Evolutionary conservation across 805 yeast genomes (phyloP), one percentile per base, ranked within the genome.

Genomic region (Ogataea minuta): DNA sequence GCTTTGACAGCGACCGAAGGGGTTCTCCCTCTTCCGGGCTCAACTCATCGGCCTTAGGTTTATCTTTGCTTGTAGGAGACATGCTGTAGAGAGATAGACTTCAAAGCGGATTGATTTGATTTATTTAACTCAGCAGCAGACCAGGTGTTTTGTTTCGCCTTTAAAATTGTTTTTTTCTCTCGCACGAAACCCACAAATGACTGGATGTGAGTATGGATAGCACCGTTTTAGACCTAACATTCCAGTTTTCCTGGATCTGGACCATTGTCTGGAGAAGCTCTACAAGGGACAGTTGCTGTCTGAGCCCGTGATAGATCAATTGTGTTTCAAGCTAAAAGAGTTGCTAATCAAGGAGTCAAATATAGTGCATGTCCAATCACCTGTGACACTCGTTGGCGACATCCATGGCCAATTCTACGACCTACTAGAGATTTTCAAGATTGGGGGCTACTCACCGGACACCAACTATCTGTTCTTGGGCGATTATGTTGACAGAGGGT

Each of bases 331-430:
- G 50, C 68, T 90, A 49, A 93, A 90, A 62, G 93, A 89, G 41
- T 76, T 84, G 44, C 70, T 93, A 34, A 71, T 90, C 13, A 66
- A 71, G 27, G 95, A 87, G 50, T 83, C 95, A 44, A 93, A 93
- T 57, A 95, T 93, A 25, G 87, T 91, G 34, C 84, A 87, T 30
- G 70, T 93, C 6, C 68, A 70, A 24, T 77, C 95, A 2, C 99
- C 99, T 1, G 87, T 93, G 9, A 88, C 98, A 0, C 87, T 93
- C 6, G 97, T 93, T 4, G 99, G 99, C 2, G 99, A 93, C 58
- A 91, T 93, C 31, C 99, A 93, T 55, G 99, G 98, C 7, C 99
- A 93, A 63, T 93, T 86, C 57, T 95, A 90, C 59, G 99, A 93
- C 60, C 67, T 93, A 39, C 63, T 93, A 21, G 99, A 93, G 60